phyloP scores from a whole-genome alignment of 2,329 filamentous ascomycete species.

The Stemphylium vesicarium region DNA sequence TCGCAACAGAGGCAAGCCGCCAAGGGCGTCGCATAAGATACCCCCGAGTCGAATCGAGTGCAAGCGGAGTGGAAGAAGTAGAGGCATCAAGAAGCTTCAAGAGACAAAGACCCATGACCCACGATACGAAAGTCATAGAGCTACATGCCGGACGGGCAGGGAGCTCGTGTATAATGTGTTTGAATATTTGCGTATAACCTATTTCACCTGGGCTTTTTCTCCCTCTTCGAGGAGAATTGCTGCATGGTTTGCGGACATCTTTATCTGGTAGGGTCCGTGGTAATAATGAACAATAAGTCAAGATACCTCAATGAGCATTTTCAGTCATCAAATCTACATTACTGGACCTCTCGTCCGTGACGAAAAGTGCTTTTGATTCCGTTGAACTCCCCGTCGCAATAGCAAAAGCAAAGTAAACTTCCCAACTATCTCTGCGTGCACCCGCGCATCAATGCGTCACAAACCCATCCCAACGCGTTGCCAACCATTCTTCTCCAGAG shows the following conservation, averaged over 20 bases:
- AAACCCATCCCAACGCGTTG: too few species aligned
- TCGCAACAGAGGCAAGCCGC: constrained; percentile 19
- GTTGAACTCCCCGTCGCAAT: too few species aligned
- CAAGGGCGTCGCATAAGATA: constrained; percentile 21
- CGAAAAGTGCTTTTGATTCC: too few species aligned
- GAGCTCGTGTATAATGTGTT: constrained; percentile 39
- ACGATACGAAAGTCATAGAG: constrained; percentile 10
- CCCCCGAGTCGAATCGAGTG: constrained; percentile 16
- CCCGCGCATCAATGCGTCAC: too few species aligned
- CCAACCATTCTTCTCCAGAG: too few species aligned
- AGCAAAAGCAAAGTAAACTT: too few species aligned
- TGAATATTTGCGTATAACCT: constrained; percentile 26
- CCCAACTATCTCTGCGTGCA: too few species aligned
- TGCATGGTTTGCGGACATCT: constrained; percentile 31
- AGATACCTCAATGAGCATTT: constrained; percentile 26
- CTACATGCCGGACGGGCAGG: constrained; percentile 5
- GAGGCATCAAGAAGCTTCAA: neutral
- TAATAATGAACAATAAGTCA: constrained; percentile 42
- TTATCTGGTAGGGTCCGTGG: constrained; percentile 35
- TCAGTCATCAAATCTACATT: neutral
- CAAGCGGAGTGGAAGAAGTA: constrained; percentile 9
- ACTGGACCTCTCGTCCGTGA: too few species aligned
- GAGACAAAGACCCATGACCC: constrained; percentile 7
- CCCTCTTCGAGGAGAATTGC: constrained; percentile 22
- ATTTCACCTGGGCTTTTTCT: constrained; percentile 10